Evolutionary conservation across 2,329 filamentous ascomycete species (phyloP), one percentile per base, ranked within the genome.

Genomic region (Aureobasidium sp.): DNA sequence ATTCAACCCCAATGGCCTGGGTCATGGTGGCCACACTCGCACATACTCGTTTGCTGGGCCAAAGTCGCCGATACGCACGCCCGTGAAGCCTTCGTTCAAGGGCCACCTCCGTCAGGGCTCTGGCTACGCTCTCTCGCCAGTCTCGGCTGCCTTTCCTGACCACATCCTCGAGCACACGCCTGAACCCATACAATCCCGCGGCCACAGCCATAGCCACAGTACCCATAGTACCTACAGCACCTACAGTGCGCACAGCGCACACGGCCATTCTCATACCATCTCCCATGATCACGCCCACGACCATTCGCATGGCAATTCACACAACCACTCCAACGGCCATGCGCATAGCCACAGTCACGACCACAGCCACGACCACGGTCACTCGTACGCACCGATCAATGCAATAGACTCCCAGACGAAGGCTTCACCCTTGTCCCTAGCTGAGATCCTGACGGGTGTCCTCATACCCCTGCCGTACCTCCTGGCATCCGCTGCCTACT

Each of bases 381-480:
- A 45, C 42, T 7, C 29, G 9, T 7, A 8, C 34, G 67, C 67
- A 36, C 45, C 65, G 67, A 17, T 47, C 20, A n/a, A 39, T 36
- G 3, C 14, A 29, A 27, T 7, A 8, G 29, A 14, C 15, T 6
- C 29, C 12, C 15, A 15, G 51, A 34, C 36, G 0, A 62, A 25
- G 20, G 48, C 64, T 9, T 66, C 67, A 57, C 71, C 68, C 67
- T 70, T 72, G 63, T 70, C 70, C 14, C 76, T 79, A 17, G 72
- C 76, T 29, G 80, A 84, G 68, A 70, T 78, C 5, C 64, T 82
- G 62, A 80, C 79, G 5, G 80, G 79, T 27, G 66, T 82, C 60
- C 71, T 84, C 34, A 71, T 82, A 29, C 78, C 79, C 8, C 71
- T 81, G 29, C 79, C 79, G 6, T 81, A 75, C 62, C 66, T 81